phyloP scores from a whole-genome alignment of 257 asterid species.

The Nicotiana noctiflora region DNA sequence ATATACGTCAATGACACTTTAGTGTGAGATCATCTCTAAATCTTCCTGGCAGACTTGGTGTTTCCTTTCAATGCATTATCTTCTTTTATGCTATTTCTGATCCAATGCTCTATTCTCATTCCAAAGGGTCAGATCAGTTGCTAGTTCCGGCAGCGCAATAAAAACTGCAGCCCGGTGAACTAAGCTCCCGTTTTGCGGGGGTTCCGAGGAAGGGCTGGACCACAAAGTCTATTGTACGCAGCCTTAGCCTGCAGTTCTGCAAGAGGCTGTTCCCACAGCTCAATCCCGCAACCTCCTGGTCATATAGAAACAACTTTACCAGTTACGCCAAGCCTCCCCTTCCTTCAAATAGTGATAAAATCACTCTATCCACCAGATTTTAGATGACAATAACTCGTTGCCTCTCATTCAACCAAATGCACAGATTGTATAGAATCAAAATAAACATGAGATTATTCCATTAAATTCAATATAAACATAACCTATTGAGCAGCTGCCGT shows the following conservation, averaged over 20 bases:
- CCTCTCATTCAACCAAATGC: background rate
- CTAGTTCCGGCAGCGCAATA: background rate
- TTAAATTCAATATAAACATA: background rate
- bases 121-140: background rate
- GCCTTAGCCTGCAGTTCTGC: too few relatives aligned
- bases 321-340: background rate
- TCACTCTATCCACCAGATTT: background rate
- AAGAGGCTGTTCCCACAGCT: too few relatives aligned
- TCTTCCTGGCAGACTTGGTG: background rate
- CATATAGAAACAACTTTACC: too few relatives aligned
- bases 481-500: background rate
- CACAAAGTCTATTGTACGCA: too few relatives aligned
- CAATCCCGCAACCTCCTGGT: too few relatives aligned
- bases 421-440: background rate
- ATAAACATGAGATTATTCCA: background rate
- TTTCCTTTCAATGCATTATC: background rate
- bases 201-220: too few relatives aligned
- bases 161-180: too few relatives aligned
- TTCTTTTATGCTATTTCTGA: background rate
- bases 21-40: background rate
- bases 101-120: background rate
- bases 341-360: background rate
- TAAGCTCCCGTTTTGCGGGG: too few relatives aligned
- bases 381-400: background rate
- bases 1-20: background rate